Evolutionary conservation across 495 filamentous ascomycete species (phyloP).

Genomic region (Staphylotrichum longicolle): DNA sequence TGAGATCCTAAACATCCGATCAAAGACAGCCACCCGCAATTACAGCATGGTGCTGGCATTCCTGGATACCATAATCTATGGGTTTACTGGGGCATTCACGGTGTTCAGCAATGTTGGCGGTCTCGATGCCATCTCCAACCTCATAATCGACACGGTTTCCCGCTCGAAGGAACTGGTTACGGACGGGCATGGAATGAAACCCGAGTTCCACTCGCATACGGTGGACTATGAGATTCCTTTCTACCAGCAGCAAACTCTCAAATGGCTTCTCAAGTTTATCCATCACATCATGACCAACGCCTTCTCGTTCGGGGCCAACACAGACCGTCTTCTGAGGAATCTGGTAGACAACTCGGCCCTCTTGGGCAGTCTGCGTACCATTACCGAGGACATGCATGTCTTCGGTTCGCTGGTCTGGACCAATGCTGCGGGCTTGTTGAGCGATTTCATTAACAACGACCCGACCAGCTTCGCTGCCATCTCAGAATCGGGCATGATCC

Average conservation of each 20-base stretch:
- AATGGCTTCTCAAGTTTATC: constrained; percentile 92
- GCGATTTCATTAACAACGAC: constrained; percentile 97
- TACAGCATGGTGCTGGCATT: constrained; percentile 79
- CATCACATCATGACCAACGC: constrained; percentile 90
- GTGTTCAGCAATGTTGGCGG: constrained; percentile 75
- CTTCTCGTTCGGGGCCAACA: constrained; percentile 63
- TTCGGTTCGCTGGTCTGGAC: constrained; percentile 96
- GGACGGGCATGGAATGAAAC: constrained; percentile 68
- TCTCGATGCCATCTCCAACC: constrained; percentile 78
- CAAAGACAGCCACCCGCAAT: constrained; percentile 74
- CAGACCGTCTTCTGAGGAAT: constrained; percentile 86
- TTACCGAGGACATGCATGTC: constrained; percentile 72
- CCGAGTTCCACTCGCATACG: constrained; percentile 71
- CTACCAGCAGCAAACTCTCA: constrained; percentile 85
- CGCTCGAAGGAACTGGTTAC: constrained; percentile 62
- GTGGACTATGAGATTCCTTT: constrained; percentile 92
- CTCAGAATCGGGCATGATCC: constrained; percentile 86
- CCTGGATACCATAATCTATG: constrained; percentile 81
- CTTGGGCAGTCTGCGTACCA: constrained; percentile 69
- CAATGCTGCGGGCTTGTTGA: constrained; percentile 81
- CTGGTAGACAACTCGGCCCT: constrained; percentile 89
- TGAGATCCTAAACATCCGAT: constrained; percentile 82
- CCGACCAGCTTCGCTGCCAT: constrained; percentile 96
- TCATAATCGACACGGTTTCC: constrained; percentile 77
- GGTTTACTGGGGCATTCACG: constrained; percentile 74